A percentile compares a stretch with the other conserved stretches of the same genome.
These are phyloP conservation scores for Hymenoscyphus fraxineus DNA, from an alignment of 2,329 filamentous ascomycete genomes.

Conservation along the genomic window DNA sequence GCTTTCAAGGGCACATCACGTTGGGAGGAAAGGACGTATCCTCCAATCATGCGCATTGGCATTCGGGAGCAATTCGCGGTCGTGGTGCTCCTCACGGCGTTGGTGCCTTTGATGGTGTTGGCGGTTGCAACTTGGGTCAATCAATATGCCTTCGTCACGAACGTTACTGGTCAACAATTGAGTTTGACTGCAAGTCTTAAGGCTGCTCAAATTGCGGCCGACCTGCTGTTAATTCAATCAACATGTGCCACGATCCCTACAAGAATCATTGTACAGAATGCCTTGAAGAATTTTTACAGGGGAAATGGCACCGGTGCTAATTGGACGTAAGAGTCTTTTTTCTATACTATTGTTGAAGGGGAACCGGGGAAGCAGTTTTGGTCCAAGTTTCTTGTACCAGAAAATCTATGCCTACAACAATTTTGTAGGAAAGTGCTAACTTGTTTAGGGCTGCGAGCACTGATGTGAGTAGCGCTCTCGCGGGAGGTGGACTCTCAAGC, in stretches of 20 bases:
- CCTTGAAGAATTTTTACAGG: constrained; percentile 49
- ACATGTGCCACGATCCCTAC: constrained; percentile 70
- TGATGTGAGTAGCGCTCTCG: constrained; percentile 71
- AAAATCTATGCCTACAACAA: background rate
- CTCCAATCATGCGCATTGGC: constrained; percentile 68
- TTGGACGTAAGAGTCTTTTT: constrained; percentile 46
- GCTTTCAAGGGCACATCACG: background rate
- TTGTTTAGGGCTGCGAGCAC: constrained; percentile 40
- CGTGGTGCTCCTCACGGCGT: constrained; percentile 71
- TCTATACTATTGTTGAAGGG: background rate
- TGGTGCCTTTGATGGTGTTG: constrained; percentile 72
- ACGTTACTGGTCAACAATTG: constrained; percentile 58
- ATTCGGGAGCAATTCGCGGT: constrained; percentile 83
- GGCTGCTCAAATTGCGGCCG: constrained; percentile 73
- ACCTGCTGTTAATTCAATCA: constrained; percentile 74
- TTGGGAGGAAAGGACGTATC: background rate
- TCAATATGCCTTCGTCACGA: constrained; percentile 57
- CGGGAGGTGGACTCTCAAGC: constrained; percentile 46
- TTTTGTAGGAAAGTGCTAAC: background rate
- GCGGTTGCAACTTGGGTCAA: constrained; percentile 69
- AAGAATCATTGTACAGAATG: constrained; percentile 54
- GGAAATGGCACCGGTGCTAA: constrained; percentile 54
- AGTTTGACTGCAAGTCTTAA: constrained; percentile 81
- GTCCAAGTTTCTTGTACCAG: background rate
- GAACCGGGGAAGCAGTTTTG: background rate